phyloP scores from a whole-genome alignment of 768 basidiomycete species.

The Calocera viscosa region DNA sequence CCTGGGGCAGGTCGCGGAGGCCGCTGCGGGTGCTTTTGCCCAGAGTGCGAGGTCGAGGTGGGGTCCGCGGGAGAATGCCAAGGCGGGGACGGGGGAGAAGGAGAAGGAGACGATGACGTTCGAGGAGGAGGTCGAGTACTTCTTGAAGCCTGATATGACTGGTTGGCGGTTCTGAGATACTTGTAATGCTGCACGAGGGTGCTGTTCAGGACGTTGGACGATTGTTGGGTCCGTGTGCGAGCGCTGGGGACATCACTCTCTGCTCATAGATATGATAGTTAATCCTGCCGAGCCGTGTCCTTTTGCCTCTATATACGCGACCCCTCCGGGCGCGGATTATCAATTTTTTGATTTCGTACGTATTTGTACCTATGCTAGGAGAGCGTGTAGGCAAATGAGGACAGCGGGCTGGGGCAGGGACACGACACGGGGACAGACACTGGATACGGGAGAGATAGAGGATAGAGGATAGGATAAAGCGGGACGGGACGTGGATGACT shows the following conservation, averaged over 20 bases:
- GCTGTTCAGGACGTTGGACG: too few species aligned
- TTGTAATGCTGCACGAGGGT: too few species aligned
- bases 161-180: not conserved
- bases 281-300: not conserved
- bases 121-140: not conserved
- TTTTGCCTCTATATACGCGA: not conserved
- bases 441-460: not conserved
- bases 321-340: not conserved
- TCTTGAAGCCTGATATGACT: not conserved
- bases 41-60: not conserved
- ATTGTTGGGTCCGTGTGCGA: too few species aligned
- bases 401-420: not conserved
- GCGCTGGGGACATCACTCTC: not conserved
- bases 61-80: not conserved
- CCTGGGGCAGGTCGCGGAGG: not conserved
- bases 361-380: not conserved
- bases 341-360: not conserved
- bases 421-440: not conserved
- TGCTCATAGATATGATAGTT: not conserved
- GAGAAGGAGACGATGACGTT: not conserved
- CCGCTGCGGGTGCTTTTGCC: not conserved
- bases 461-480: too few species aligned
- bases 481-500: too few species aligned
- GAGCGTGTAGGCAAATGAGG: not conserved
- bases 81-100: not conserved